Percentiles rank a stretch among this genome's conserved stretches.
These are phyloP conservation scores for Cornus kousa DNA, from an alignment of 148 eudicot species.

Conservation along the genomic window DNA sequence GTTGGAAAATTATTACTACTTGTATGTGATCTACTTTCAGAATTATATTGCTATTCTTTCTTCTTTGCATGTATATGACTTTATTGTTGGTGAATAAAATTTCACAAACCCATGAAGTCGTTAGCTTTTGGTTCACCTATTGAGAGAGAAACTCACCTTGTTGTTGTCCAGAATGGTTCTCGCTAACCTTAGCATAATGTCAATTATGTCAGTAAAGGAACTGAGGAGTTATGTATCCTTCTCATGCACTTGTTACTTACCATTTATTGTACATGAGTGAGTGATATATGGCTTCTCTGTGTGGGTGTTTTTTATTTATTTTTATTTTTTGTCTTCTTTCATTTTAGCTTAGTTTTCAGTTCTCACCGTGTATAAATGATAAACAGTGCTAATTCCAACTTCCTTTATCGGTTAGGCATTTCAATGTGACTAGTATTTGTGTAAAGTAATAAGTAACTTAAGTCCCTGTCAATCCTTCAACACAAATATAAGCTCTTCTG, in stretches of 20 bases:
- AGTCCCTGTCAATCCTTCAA: background rate
- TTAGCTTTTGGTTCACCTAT: background rate
- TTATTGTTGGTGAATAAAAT: background rate
- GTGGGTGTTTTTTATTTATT: too few species aligned
- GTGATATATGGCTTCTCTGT: constrained; percentile 2
- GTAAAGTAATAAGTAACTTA: background rate
- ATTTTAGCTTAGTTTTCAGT: background rate
- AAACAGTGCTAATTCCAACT: background rate
- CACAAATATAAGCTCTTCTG: background rate
- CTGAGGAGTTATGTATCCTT: background rate
- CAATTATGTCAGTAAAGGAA: constrained; percentile 2
- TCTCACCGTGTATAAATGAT: background rate
- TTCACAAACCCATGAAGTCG: background rate
- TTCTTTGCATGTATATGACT: background rate
- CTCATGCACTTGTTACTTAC: background rate
- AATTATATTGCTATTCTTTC: background rate
- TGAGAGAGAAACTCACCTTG: background rate
- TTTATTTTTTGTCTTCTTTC: background rate
- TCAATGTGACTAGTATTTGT: background rate
- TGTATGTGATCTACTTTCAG: background rate
- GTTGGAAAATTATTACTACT: background rate
- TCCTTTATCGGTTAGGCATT: background rate
- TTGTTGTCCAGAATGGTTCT: background rate
- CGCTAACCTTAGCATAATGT: constrained; percentile 1
- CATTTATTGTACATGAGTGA: background rate